These are phyloP conservation scores for Leucocoprinus sp. DNA, from an alignment of 768 basidiomycete genomes.

Conservation along the genomic window DNA sequence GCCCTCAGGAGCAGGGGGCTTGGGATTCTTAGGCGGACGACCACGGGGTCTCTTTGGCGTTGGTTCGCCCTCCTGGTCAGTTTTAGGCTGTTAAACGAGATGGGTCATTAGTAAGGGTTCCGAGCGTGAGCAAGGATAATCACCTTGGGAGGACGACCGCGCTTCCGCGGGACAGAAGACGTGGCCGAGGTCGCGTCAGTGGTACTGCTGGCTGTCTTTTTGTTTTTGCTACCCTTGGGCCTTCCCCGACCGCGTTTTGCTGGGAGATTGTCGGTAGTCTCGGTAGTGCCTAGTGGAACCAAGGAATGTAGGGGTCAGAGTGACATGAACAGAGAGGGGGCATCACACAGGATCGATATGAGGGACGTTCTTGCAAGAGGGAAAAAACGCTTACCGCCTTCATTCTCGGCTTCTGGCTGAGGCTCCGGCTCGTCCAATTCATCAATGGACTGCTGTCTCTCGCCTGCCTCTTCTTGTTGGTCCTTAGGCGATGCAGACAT, in stretches of 20 bases:
- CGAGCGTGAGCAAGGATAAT: constrained; percentile 16
- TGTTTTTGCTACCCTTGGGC: constrained; percentile 82
- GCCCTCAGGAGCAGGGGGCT: constrained; percentile 34
- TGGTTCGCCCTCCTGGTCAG: constrained; percentile 39
- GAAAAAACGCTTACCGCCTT: constrained; percentile 29
- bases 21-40: constrained; percentile 64
- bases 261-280: constrained; percentile 22
- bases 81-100: constrained; percentile 30
- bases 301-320: constrained; percentile 15
- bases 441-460: constrained; percentile 45
- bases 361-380: constrained; percentile 21
- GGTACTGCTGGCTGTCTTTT: constrained; percentile 31
- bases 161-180: constrained; percentile 38
- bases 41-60: constrained; percentile 63
- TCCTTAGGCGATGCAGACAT: constrained; percentile 60
- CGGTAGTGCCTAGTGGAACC: constrained; percentile 31
- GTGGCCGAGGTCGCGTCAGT: constrained; percentile 27
- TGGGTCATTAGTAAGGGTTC: constrained; percentile 15
- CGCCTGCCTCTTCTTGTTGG: constrained; percentile 42
- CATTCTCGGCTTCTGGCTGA: constrained; percentile 30
- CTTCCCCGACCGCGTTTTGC: constrained; percentile 79
- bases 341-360: constrained; percentile 18
- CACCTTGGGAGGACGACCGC: constrained; percentile 65
- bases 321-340: constrained; percentile 16
- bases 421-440: constrained; percentile 48